Evolutionary conservation across 2,329 filamentous ascomycete species (phyloP), one percentile per base, ranked within the genome.

Genomic region (Didymella glomerata): DNA sequence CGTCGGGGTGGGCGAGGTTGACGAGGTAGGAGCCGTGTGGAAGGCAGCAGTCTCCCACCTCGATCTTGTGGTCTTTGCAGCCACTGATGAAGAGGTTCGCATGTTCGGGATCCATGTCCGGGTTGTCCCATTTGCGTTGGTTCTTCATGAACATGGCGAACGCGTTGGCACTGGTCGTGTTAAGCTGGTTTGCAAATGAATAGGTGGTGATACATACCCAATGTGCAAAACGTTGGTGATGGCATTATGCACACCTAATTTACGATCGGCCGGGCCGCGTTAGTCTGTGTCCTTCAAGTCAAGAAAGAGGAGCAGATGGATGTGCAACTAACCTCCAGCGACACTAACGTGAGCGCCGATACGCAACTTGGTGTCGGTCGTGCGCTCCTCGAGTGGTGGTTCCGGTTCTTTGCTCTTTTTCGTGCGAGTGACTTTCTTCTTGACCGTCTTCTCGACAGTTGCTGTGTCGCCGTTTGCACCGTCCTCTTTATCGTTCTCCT

Each of bases 11-110:
- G 0, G 95, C 95, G 6, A 99, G 86, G 74, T 99, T 99, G 71
- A 99, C 93, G 8, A 99, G 89, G 76, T 99, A 99, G 1, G 92
- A 96, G 32, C 95, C 95, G 75, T 99, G 95, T 0, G 95, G 95
- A 1, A 99, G 5, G 96, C 87, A 70, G 93, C 86, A 78, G 92
- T 86, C 85, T 56, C 82, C 83, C 7, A 88, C 85, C 70, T 91
- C 87, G 76, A 94, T 97, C 48, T 81, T 80, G 74, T 94, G 87
- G 48, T 88, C 80, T 49, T 85, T 82, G 72, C 92, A 91, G 30
- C 87, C 80, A 42, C 83, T 82, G 55, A 85, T 85, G 79, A 98
- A 99, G 38, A 87, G 84, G 41, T 87, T 83, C 48, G 85, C 83
- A 52, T 89, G 86, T 25, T 90, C 87, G 38, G 86, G 78, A 25